Conservation (phyloP, 1,139 yeast species). For the Petasospora fabianii region DNA sequence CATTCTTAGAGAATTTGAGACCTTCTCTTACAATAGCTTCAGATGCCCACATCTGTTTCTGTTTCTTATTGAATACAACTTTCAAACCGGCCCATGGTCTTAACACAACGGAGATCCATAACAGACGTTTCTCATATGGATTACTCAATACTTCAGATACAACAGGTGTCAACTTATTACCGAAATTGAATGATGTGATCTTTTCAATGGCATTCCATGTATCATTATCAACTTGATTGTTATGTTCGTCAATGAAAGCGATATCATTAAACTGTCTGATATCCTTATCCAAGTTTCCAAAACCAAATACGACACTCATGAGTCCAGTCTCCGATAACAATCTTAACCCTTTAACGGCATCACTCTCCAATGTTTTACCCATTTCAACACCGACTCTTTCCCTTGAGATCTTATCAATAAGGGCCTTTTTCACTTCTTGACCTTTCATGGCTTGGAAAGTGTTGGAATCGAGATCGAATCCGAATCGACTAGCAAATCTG, state of each 20-base stretch:
- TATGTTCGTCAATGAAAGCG: conserved; percentile 1
- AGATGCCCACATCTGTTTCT: conserved; percentile 29
- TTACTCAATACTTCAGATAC: conserved; percentile 6
- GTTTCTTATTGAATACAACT: conserved; percentile 37
- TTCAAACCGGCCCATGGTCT: conserved; percentile 44
- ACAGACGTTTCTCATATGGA: conserved; percentile 26
- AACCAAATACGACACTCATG: conserved; percentile 52
- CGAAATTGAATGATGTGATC: conserved; percentile 3
- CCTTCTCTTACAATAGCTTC: conserved; percentile 62
- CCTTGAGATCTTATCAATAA: conserved; percentile 73
- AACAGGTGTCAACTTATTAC: conserved; percentile 3
- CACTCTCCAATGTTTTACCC: conserved; percentile 66
- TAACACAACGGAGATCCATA: conserved; percentile 48
- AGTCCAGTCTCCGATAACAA: conserved; percentile 54
- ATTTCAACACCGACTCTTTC: conserved; percentile 90
- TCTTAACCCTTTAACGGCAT: conserved; percentile 63
- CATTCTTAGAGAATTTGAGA: conserved; percentile 57
- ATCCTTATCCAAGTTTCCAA: conserved; percentile 21
- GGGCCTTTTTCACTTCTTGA: conserved; percentile 51
- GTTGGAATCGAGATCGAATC: conserved; percentile 57
- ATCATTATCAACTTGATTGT: conserved; percentile 5
- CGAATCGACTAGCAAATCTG: conserved; percentile 79
- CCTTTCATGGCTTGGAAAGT: conserved; percentile 67
- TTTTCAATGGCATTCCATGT: conserved; percentile 7
- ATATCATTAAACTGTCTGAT: conserved; percentile 14